Evolutionary conservation across 2,329 filamentous ascomycete species (phyloP).

Genomic region (Leptographium flavum): DNA sequence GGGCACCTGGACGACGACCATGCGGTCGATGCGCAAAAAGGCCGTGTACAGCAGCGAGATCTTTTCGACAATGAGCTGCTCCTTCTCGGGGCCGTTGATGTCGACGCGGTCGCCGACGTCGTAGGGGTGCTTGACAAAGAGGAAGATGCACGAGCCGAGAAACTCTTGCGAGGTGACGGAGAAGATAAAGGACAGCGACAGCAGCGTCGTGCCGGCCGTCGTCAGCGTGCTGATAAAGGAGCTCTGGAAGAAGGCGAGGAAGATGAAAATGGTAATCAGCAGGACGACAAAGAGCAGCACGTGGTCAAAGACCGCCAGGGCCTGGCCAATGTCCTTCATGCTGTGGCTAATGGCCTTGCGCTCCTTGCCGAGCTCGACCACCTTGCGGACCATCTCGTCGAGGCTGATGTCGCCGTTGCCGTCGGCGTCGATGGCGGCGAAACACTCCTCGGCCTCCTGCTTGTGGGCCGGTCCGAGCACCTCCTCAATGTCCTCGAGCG

Average conservation of each 20-base stretch:
- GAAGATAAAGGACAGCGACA: conserved; percentile 96
- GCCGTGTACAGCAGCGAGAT: conserved; percentile 90
- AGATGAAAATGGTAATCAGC: conserved; percentile 70
- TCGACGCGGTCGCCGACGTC: conserved; percentile 93
- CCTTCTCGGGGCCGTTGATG: conserved; percentile 41
- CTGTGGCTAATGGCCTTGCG: conserved; percentile 80
- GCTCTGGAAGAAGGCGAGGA: conserved; percentile 78
- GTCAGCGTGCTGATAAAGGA: conserved; percentile 75
- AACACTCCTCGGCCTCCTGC: conserved; percentile 74
- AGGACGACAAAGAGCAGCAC: conserved; percentile 71
- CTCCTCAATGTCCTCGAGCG: conserved; percentile 68
- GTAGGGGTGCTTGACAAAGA: conserved; percentile 97
- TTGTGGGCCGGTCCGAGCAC: conserved; percentile 66
- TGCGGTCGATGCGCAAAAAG: conserved; percentile 70
- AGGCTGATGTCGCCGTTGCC: conserved; percentile 87
- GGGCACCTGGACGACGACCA: conserved; percentile 70
- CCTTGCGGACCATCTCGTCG: conserved; percentile 85
- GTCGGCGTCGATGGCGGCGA: conserved; percentile 68
- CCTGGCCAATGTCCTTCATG: conserved; percentile 96
- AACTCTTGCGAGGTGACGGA: conserved; percentile 85
- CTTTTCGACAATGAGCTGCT: conserved; percentile 72
- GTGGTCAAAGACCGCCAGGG: conserved; percentile 78
- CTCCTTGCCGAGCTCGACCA: conserved; percentile 71
- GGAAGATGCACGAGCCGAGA: conserved; percentile 94
- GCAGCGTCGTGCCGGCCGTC: conserved; percentile 78